Evolutionary conservation across 78 protist genomes (phyloP).

Genomic region (Tieghemostelium lacteum): DNA sequence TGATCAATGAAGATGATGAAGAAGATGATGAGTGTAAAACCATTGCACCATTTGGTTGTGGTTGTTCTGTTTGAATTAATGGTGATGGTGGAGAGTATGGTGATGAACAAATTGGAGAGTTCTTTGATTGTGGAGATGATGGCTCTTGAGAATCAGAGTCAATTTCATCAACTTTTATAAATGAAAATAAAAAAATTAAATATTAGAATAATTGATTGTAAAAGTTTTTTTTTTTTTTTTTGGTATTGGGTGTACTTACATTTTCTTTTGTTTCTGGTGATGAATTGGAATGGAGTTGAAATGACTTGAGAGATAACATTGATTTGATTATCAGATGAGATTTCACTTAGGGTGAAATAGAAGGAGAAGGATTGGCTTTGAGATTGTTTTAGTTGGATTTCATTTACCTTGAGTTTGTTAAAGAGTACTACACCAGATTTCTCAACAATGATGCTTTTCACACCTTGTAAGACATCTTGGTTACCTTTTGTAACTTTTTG

Average conservation of each 20-base stretch:
- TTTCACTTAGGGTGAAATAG: slow-evolving; percentile 39
- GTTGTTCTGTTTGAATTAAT: background rate
- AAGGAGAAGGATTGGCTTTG: slow-evolving; percentile 19
- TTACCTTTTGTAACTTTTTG: background rate
- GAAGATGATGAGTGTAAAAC: background rate
- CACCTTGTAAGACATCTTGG: slow-evolving; percentile 70
- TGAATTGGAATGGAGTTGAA: slow-evolving; percentile 25
- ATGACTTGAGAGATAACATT: slow-evolving; percentile 16
- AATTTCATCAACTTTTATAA: slow-evolving; percentile 21
- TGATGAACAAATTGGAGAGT: slow-evolving; percentile 1
- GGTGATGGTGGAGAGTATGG: slow-evolving; percentile 23
- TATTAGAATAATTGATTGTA: background rate
- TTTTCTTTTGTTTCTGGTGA: slow-evolving; percentile 44
- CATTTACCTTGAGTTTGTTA: slow-evolving; percentile 17
- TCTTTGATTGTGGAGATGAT: slow-evolving; percentile 22
- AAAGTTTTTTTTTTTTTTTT: background rate
- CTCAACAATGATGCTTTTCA: slow-evolving; percentile 49
- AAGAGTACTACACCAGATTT: slow-evolving; percentile 37
- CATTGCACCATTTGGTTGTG: background rate
- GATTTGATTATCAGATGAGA: slow-evolving; percentile 41
- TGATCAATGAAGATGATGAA: background rate
- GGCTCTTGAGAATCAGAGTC: slow-evolving; percentile 26
- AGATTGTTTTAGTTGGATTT: background rate
- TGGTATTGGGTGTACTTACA: background rate
- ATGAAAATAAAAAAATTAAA: background rate